phyloP scores from a whole-genome alignment of 2,329 filamentous ascomycete species.

The Hypoxylon rubiginosum region DNA sequence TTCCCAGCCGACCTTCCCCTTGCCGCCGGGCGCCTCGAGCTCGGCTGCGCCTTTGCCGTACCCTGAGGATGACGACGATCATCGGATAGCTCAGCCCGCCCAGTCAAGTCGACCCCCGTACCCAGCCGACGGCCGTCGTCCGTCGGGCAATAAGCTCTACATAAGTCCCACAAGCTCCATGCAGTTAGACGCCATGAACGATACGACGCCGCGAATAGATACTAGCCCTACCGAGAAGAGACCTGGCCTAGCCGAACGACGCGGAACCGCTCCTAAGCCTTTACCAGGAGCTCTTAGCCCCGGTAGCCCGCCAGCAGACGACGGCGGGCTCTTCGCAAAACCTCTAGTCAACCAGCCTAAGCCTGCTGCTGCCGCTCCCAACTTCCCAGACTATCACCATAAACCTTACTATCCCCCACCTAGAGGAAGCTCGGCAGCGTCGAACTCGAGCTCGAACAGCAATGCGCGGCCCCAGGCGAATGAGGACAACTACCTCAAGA shows the following conservation, averaged over 20 bases:
- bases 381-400: constrained; percentile 65
- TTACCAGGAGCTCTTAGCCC: constrained; percentile 76
- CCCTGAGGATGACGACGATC: constrained; percentile 76
- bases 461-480: constrained; percentile 50
- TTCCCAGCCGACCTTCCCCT: constrained; percentile 71
- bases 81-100: constrained; percentile 59
- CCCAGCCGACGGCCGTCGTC: constrained; percentile 57
- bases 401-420: constrained; percentile 74
- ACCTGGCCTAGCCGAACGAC: constrained; percentile 81
- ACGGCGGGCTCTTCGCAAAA: constrained; percentile 84
- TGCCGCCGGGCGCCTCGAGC: constrained; percentile 78
- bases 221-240: constrained; percentile 68
- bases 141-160: constrained; percentile 53
- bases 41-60: constrained; percentile 78
- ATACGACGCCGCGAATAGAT: constrained; percentile 67
- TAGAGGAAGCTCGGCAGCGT: constrained; percentile 52
- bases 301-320: constrained; percentile 80
- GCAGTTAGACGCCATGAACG: constrained; percentile 60
- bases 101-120: constrained; percentile 59
- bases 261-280: constrained; percentile 84
- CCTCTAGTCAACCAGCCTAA: constrained; percentile 64
- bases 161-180: constrained; percentile 51
- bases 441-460: constrained; percentile 51
- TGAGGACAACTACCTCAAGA: constrained; percentile 53
- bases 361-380: constrained; percentile 56